phyloP scores from a whole-genome alignment of 2,329 filamentous ascomycete genomes.

The Lecanicillium sp. region DNA sequence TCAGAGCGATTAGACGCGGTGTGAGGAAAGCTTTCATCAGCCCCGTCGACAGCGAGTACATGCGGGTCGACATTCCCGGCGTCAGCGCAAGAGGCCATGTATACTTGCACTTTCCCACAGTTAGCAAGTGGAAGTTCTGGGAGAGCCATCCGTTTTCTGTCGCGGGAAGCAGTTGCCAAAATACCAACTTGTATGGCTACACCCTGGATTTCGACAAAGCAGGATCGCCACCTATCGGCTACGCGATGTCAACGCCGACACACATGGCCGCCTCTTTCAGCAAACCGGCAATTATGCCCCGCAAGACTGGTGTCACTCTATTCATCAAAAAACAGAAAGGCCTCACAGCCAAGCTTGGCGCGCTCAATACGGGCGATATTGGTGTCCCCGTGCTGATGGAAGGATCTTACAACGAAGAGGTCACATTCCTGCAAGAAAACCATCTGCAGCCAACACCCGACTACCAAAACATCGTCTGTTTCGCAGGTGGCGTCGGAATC shows the following conservation, averaged over 20 bases:
- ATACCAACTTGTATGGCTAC: background rate
- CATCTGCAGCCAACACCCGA: conserved; percentile 14
- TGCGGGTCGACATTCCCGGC: conserved; percentile 22
- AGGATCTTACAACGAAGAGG: conserved; percentile 17
- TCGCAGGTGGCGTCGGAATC: conserved; percentile 27
- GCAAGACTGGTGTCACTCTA: conserved; percentile 15
- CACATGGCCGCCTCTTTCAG: background rate
- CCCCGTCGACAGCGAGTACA: conserved; percentile 21
- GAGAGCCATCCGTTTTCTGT: conserved; percentile 29
- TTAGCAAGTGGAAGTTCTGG: conserved; percentile 22
- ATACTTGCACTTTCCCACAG: conserved; percentile 24
- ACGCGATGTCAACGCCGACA: background rate
- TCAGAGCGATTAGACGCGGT: conserved; percentile 17
- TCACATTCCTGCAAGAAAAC: conserved; percentile 15
- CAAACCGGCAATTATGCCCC: background rate
- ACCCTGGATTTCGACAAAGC: conserved; percentile 4
- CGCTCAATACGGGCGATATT: background rate
- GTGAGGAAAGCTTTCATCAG: conserved; percentile 19
- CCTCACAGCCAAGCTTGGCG: conserved; percentile 14
- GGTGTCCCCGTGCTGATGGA: conserved; percentile 20
- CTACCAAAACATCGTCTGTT: conserved; percentile 23
- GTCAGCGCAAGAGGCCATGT: conserved; percentile 21
- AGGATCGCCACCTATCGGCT: background rate
- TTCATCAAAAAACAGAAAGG: conserved; percentile 17
- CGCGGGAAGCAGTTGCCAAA: conserved; percentile 6